These are phyloP conservation scores for Tolypocladium tundrense DNA, from an alignment of 2,329 filamentous ascomycete species.

Conservation along the genomic window DNA sequence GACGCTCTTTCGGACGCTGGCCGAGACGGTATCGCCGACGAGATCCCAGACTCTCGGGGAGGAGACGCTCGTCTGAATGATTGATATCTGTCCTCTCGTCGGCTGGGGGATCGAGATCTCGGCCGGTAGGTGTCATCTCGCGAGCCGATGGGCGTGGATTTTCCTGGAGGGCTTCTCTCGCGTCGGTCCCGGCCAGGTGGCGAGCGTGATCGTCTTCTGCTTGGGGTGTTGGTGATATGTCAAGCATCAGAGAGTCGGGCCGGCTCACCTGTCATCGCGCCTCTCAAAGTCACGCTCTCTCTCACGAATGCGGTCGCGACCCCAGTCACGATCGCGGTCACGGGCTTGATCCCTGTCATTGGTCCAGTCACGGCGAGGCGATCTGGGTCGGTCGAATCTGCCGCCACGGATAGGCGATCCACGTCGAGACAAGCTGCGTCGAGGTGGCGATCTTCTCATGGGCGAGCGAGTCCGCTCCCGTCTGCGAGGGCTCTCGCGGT, in stretches of 20 bases:
- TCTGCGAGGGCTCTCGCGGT: constrained; percentile 26
- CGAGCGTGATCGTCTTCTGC: constrained; percentile 44
- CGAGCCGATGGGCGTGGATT: constrained; percentile 16
- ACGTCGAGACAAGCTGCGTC: constrained; percentile 26
- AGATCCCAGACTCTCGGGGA: constrained; percentile 36
- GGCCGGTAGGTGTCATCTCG: constrained; percentile 37
- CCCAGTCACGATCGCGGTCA: constrained; percentile 20
- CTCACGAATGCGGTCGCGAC: constrained; percentile 17
- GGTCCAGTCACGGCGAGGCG: constrained; percentile 25
- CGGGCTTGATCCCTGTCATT: constrained; percentile 20
- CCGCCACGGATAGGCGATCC: constrained; percentile 24
- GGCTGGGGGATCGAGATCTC: constrained; percentile 41
- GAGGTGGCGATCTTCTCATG: constrained; percentile 25
- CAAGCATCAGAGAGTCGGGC: no score
- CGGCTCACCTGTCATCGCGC: constrained; percentile 30
- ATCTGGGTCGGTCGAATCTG: constrained; percentile 27
- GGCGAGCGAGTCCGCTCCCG: constrained; percentile 26
- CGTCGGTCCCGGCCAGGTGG: constrained; percentile 38
- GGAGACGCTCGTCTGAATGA: constrained; percentile 34
- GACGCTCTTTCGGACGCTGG: constrained; percentile 41
- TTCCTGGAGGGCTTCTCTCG: constrained; percentile 19
- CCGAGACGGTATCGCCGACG: constrained; percentile 40
- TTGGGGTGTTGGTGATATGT: background rate
- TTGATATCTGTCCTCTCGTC: constrained; percentile 33
- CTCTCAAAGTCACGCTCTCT: constrained; percentile 25